A percentile compares a stretch with the other conserved stretches of the same genome.
These are phyloP conservation scores for Arthroderma sp. DNA, from an alignment of 2,329 filamentous ascomycete species.

Conservation along the genomic window DNA sequence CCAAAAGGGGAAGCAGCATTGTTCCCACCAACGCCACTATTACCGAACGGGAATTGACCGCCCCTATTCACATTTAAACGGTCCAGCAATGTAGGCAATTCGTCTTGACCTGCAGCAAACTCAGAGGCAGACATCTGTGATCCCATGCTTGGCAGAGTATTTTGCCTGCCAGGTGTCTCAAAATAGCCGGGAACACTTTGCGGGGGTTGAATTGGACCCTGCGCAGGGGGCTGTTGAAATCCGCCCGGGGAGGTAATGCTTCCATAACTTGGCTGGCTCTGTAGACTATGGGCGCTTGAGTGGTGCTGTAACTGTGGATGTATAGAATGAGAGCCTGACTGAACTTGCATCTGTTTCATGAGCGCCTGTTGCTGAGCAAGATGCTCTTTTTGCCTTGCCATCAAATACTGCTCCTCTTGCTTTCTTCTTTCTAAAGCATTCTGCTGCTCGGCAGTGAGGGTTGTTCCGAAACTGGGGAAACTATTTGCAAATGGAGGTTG, in stretches of 20 bases:
- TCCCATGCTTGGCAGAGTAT: constrained; percentile 24
- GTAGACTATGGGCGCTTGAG: constrained; percentile 85
- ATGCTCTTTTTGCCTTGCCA: constrained; percentile 91
- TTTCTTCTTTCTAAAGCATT: constrained; percentile 93
- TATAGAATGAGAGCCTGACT: constrained; percentile 39
- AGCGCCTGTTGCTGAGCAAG: constrained; percentile 75
- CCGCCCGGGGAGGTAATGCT: constrained; percentile 81
- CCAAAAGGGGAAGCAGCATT: constrained; percentile 33
- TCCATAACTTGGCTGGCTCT: constrained; percentile 92
- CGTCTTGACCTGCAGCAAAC: constrained; percentile 53
- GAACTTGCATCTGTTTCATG: constrained; percentile 58
- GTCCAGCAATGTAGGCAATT: constrained; percentile 50
- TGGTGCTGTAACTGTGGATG: constrained; percentile 70
- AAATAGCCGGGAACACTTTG: constrained; percentile 55
- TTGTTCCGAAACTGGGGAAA: constrained; percentile 93
- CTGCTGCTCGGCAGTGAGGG: constrained; percentile 91
- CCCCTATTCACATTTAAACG: constrained; percentile 47
- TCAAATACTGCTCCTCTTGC: constrained; percentile 93
- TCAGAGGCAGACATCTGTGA: constrained; percentile 33
- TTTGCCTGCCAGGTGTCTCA: constrained; percentile 42
- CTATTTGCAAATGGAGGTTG: constrained; percentile 83
- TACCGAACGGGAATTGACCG: constrained; percentile 33
- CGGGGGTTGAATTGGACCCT: constrained; percentile 43
- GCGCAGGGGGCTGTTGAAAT: constrained; percentile 48
- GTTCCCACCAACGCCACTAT: background rate